A percentile compares a stretch with the other conserved stretches of the same genome.
Conservation (phyloP, 768 basidiomycete genomes). For the Podaxis sp. region DNA sequence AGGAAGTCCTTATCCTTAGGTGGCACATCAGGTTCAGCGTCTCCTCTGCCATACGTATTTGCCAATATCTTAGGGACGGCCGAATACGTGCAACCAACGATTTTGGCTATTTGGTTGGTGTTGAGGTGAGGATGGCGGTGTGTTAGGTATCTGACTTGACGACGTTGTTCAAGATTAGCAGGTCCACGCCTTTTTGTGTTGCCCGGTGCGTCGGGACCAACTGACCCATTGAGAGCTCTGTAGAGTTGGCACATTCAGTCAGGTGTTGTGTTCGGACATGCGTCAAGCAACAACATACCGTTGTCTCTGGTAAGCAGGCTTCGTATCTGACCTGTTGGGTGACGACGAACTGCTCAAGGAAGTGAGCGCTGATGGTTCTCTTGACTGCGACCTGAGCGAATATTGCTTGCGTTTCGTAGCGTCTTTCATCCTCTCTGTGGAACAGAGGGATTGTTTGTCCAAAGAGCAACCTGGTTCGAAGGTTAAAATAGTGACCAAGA, state of each 20-base stretch:
- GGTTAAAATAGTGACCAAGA: not conserved
- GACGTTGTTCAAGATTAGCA: conserved; percentile 3
- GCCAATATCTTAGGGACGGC: not conserved
- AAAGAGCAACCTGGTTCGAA: not conserved
- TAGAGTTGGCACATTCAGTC: not conserved
- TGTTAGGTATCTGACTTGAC: conserved; percentile 4
- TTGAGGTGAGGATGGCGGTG: not conserved
- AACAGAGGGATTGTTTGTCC: not conserved
- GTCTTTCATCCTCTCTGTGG: not conserved
- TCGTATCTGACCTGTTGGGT: not conserved
- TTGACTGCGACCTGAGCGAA: not conserved
- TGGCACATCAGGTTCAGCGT: not conserved
- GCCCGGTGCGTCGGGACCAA: not conserved
- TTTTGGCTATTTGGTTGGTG: not conserved
- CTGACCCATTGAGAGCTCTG: not conserved
- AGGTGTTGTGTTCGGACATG: not conserved
- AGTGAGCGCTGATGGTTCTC: not conserved
- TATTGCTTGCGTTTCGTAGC: not conserved
- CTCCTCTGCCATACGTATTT: not conserved
- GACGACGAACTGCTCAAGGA: not conserved
- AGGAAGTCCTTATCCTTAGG: not conserved
- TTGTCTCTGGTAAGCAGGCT: not conserved
- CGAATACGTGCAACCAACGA: not conserved
- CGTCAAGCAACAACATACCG: not conserved
- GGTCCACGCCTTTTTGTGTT: not conserved